Conservation (phyloP, 2,329 filamentous ascomycete genomes). For the Neocatenulostroma microsporum region DNA sequence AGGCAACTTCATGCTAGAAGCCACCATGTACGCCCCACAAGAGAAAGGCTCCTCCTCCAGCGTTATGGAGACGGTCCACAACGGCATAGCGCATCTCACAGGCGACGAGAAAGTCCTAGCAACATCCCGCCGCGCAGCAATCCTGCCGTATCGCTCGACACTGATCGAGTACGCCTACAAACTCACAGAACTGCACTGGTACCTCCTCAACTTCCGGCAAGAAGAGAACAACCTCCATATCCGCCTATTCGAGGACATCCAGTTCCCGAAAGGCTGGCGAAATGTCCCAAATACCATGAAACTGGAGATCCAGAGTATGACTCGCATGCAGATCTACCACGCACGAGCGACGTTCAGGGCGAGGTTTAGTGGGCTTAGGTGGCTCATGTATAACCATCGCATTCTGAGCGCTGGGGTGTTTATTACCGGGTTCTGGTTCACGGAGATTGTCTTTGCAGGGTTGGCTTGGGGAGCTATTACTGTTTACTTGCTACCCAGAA, state of each 20-base stretch:
- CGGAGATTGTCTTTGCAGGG: constrained; percentile 61
- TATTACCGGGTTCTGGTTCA: constrained; percentile 65
- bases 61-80: constrained; percentile 13
- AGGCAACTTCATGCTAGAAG: constrained; percentile 92
- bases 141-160: constrained; percentile 71
- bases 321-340: constrained; percentile 66
- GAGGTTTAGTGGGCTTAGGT: constrained; percentile 65
- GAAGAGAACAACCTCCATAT: constrained; percentile 60
- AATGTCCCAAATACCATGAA: constrained; percentile 48
- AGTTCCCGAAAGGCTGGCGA: constrained; percentile 51
- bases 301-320: constrained; percentile 63
- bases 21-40: constrained; percentile 53
- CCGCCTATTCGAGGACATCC: constrained; percentile 63
- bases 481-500: constrained; percentile 25
- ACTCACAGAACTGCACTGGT: constrained; percentile 58
- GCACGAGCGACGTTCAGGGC: constrained; percentile 63
- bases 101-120: constrained; percentile 27
- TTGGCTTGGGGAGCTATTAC: constrained; percentile 56
- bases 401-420: constrained; percentile 61
- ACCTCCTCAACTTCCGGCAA: constrained; percentile 56
- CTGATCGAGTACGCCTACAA: constrained; percentile 56
- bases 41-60: constrained; percentile 21
- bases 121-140: constrained; percentile 61
- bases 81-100: constrained; percentile 12
- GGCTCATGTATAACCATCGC: constrained; percentile 80